Percentiles rank a stretch among this genome's conserved stretches.
These are phyloP conservation scores for Dothistroma septosporum DNA, from an alignment of 2,329 filamentous ascomycete genomes.

Conservation along the genomic window DNA sequence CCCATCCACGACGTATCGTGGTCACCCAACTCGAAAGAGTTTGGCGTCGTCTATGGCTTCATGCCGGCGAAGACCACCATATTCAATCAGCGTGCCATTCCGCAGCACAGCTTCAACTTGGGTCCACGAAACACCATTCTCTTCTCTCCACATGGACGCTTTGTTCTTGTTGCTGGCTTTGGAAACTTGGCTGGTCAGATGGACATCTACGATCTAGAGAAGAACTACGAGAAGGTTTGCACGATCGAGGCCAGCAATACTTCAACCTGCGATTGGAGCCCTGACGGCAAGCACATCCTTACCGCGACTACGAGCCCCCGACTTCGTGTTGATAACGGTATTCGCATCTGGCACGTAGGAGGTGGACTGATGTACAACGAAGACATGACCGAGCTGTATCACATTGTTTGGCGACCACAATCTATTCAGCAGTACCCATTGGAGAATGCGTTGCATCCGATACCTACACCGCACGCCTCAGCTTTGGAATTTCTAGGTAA, in stretches of 20 bases:
- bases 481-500: constrained; percentile 77
- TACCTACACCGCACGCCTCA: constrained; percentile 77
- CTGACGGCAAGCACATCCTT: constrained; percentile 90
- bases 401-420: constrained; percentile 79
- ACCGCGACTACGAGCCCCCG: constrained; percentile 97
- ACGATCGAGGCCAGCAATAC: constrained; percentile 95
- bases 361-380: constrained; percentile 91
- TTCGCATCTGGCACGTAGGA: constrained; percentile 90
- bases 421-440: constrained; percentile 56
- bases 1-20: constrained; percentile 98
- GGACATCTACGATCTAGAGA: constrained; percentile 93
- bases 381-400: constrained; percentile 91
- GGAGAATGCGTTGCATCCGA: constrained; percentile 66
- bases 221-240: constrained; percentile 85
- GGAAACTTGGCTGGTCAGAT: constrained; percentile 96
- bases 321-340: constrained; percentile 91
- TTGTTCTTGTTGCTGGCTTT: constrained; percentile 91
- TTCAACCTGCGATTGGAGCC: constrained; percentile 95
- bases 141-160: constrained; percentile 90
- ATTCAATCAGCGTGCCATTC: constrained; percentile 83
- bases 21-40: constrained; percentile 97
- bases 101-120: constrained; percentile 80
- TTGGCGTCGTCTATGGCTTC: constrained; percentile 94
- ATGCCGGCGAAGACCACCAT: constrained; percentile 99
- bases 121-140: constrained; percentile 89